Base-by-base conservation (phyloP, 345 rosid species). In the Anacardium occidentale region DNA sequence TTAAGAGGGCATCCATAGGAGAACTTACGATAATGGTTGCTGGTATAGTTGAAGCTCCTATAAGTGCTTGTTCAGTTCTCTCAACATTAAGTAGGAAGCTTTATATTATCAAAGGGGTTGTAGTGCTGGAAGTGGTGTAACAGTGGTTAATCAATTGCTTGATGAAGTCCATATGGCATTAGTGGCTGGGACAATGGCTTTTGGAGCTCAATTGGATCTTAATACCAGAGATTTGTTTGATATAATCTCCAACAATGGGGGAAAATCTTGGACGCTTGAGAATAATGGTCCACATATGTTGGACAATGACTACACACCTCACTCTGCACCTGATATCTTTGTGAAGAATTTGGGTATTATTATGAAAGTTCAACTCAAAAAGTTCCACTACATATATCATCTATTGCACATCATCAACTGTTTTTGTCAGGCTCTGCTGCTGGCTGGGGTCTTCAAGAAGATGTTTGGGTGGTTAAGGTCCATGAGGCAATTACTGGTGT, bases 291-390 rank as follows among this genome's bases (percentile, higher is more conserved):
- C 97, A 0, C 98, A 94, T 83, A 91, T 94, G 98, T 71, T 94
- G 81, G 94, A 91, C 69, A 87, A 90, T 70, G 96, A 94, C 79
- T 94, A 91, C 56, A 90, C 96, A 68, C 97, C 98, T 32, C 86
- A 86, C 76, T 94, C 97, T 51, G 98, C 98, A 34, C 96, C 91
- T 66, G 96, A 94, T 79, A 94, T 94, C 62, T 94, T 91, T 84
- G 97, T 94, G 81, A 94, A 91, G 89, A 97, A 94, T 85, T 82
- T 94, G 98, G 98, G 97, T 72, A 94, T 94, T 86, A 94, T 94
- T 72, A 79, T 71, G 98, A 94, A 81, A 80, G 88, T 75, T 82
- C 88, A 10, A 77, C 83, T 71, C 91, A 73, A 51, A 89, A 89
- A 78, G 83, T 94, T 81, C 93, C 97, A 58, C 94, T 94, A 76